Evolutionary conservation across 78 protist species (phyloP).

Genomic region (Goniomonas avonlea): DNA sequence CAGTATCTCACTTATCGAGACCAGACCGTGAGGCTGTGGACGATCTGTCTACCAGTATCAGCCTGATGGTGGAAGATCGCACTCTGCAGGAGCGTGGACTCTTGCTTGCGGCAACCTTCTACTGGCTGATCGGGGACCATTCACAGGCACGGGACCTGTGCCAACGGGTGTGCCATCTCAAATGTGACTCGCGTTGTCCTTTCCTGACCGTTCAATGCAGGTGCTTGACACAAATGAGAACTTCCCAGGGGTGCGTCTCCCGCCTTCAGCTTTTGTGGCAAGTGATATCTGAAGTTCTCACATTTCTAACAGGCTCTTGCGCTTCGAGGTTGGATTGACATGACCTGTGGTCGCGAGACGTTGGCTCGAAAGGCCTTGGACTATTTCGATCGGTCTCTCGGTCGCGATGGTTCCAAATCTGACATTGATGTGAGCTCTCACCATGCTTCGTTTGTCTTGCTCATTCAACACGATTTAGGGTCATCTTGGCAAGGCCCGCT

Average conservation of each 20-base stretch:
- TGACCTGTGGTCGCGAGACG: too few species aligned
- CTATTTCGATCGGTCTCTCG: not conserved
- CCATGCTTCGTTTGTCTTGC: not conserved
- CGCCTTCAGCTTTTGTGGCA: too few species aligned
- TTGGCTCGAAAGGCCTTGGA: not conserved
- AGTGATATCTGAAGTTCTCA: too few species aligned
- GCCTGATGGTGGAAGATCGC: not conserved
- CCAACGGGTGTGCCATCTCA: too few species aligned
- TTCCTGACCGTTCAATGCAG: too few species aligned
- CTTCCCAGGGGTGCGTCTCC: too few species aligned
- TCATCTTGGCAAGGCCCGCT: not conserved
- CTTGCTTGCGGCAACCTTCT: not conserved
- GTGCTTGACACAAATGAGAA: too few species aligned
- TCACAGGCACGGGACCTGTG: too few species aligned
- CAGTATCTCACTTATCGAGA: not conserved
- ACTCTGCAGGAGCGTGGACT: not conserved
- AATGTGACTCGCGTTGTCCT: too few species aligned
- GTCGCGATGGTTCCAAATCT: not conserved
- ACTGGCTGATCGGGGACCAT: not conserved
- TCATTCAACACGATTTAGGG: not conserved
- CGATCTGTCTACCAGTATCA: too few species aligned
- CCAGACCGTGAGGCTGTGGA: not conserved
- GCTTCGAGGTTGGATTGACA: too few species aligned
- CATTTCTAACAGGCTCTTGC: too few species aligned
- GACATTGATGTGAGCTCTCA: not conserved